A percentile compares a stretch with the other conserved stretches of the same genome.
phyloP scores from a whole-genome alignment of 257 asterid genomes.

The Solanum chiquidenum region DNA sequence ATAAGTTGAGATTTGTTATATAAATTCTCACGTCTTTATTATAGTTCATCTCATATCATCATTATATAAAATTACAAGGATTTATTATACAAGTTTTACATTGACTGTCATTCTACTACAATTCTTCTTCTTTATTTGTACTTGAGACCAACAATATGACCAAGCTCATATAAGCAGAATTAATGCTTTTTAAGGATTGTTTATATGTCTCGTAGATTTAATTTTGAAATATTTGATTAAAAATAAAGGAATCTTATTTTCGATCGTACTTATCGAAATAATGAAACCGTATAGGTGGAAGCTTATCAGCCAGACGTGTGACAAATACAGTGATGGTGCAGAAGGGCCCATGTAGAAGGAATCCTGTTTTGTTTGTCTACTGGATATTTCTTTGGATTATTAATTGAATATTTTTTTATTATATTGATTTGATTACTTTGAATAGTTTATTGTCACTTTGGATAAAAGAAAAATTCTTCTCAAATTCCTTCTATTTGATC shows the following conservation, averaged over 20 bases:
- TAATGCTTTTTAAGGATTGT: accelerated
- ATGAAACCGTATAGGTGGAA: background rate
- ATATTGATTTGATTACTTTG: background rate
- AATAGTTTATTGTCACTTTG: background rate
- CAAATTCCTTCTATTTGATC: background rate
- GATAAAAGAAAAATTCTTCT: background rate
- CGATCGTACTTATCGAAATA: background rate
- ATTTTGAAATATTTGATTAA: accelerated
- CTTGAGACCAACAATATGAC: background rate
- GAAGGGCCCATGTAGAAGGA: background rate
- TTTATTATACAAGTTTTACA: background rate
- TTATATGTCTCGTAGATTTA: accelerated
- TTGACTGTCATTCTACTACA: background rate
- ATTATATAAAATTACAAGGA: background rate
- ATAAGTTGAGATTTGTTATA: accelerated
- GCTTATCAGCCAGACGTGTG: conserved; percentile 14
- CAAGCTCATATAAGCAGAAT: background rate
- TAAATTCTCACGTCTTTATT: background rate
- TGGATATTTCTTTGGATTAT: conserved; percentile 1
- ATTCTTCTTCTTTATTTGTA: background rate
- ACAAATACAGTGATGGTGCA: conserved; percentile 9
- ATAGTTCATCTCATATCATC: background rate
- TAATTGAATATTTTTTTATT: background rate
- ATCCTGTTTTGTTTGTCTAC: background rate
- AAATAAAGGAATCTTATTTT: accelerated